Evolutionary conservation across 768 basidiomycete species (phyloP), one percentile per base, ranked within the genome.

Genomic region (Kwoniella sp.): DNA sequence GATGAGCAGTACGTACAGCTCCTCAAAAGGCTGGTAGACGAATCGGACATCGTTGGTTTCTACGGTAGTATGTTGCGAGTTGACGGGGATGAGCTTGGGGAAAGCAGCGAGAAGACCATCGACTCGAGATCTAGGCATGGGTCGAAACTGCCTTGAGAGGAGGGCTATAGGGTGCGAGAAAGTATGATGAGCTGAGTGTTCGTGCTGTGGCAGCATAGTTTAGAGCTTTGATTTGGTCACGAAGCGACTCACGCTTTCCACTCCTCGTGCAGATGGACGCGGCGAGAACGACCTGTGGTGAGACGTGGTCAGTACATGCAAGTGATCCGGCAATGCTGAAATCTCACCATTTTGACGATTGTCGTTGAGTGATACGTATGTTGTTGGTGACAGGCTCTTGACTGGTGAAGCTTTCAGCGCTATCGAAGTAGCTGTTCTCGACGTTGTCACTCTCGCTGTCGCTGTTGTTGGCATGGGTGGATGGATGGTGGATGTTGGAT

Each of bases 21-120:
- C 93, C 81, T 96, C 93, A 52, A 97, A 86, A 0, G 93, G 93
- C 76, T 96, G 93, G 81, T 95, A 97, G 67, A 97, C 93, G 78
- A 93, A 97, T 73, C 93, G 90, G 56, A 95, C 93, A 81, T 99
- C 93, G 41, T 90, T 82, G 0, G 92, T 96, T 84, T 92, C 94
- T 73, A 95, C 90, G n/a, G 92, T 91, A 2, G 94, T 96, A 79
- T 97, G 93, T 81, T 96, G 93, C 26, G 89, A 92, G 76, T 91
- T 92, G 58, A 90, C 87, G 2, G 94, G 93, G 70, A 99, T 96
- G 73, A 98, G 87, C 81, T 96, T 97, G 1, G 94, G 93, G 85
- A 98, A 99, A 1, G 93, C 94, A 9, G 95, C 89, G 48, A 99
- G 88, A 31, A 99, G 88, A 50, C 92, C 91, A 82, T 98, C 95